These are phyloP conservation scores for Fusarium coffeatum DNA, from an alignment of 2,329 filamentous ascomycete genomes.

Conservation along the genomic window DNA sequence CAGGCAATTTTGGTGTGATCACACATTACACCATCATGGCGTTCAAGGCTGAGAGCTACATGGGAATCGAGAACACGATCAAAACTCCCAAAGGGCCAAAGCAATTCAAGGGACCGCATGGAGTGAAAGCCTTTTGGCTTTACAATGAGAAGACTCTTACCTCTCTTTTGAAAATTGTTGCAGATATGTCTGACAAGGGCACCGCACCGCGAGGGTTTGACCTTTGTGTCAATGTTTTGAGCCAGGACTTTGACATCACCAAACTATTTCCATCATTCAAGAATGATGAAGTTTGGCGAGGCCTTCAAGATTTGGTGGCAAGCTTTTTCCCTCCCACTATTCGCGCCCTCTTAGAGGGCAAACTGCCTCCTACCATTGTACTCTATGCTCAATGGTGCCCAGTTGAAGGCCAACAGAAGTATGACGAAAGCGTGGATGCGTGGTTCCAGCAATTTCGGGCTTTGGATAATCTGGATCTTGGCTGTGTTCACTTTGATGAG, in stretches of 20 bases:
- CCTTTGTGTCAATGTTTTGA: constrained; percentile 60
- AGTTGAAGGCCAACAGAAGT: constrained; percentile 41
- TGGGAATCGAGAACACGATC: constrained; percentile 40
- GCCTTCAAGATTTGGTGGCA: constrained; percentile 51
- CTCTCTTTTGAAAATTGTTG: constrained; percentile 54
- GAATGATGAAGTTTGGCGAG: constrained; percentile 39
- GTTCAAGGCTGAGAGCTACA: constrained; percentile 52
- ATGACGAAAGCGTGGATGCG: constrained; percentile 48
- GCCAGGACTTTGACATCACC: constrained; percentile 53
- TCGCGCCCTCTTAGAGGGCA: constrained; percentile 50
- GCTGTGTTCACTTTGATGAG: constrained; percentile 46
- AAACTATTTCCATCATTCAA: constrained; percentile 53
- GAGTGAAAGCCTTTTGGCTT: constrained; percentile 55
- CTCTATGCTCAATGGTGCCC: constrained; percentile 64
- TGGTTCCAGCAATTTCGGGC: constrained; percentile 56
- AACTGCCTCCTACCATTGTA: constrained; percentile 56
- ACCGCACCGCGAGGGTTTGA: constrained; percentile 60
- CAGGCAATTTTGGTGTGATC: constrained; percentile 68
- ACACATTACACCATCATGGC: constrained; percentile 63
- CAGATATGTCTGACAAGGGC: constrained; percentile 58
- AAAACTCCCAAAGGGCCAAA: constrained; percentile 12
- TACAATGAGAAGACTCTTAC: constrained; percentile 54
- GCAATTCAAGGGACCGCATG: constrained; percentile 34
- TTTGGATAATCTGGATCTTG: constrained; percentile 45
- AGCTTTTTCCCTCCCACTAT: constrained; percentile 51